Conservation (phyloP, 306 rosid genomes). For the Dalbergia oliveri region DNA sequence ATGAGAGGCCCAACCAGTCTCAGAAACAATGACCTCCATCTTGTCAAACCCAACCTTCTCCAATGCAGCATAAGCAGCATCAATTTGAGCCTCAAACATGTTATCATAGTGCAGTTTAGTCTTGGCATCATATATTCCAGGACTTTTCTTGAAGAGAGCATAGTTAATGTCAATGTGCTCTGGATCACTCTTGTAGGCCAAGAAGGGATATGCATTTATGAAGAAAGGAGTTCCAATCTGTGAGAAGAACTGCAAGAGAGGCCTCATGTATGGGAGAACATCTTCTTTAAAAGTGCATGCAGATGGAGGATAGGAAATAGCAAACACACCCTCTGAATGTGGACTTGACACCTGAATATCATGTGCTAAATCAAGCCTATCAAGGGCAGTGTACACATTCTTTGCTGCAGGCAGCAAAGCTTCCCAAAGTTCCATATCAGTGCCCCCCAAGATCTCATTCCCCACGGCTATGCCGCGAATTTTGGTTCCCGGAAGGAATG, state of each 20-base stretch:
- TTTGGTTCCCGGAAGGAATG: conserved; percentile 74
- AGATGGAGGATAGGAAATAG: conserved; percentile 87
- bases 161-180: conserved; percentile 81
- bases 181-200: conserved; percentile 89
- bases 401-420: conserved; percentile 76
- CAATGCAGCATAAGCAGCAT: conserved; percentile 86
- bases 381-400: conserved; percentile 73
- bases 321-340: conserved; percentile 93
- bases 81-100: conserved; percentile 87
- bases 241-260: conserved; percentile 81
- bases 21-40: conserved; percentile 83
- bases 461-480: conserved; percentile 85
- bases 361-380: conserved; percentile 53
- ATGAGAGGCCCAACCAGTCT: conserved; percentile 93
- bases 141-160: conserved; percentile 73
- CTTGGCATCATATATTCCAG: conserved; percentile 77
- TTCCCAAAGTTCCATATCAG: conserved; percentile 67
- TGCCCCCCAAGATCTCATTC: conserved; percentile 79
- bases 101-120: conserved; percentile 82
- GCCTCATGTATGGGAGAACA: conserved; percentile 68
- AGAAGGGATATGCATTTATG: conserved; percentile 93
- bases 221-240: conserved; percentile 80
- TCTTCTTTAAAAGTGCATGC: conserved; percentile 81
- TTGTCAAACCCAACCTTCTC: conserved; percentile 79
- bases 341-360: conserved; percentile 80